Percentiles rank a stretch among this genome's conserved stretches.
Evolutionary conservation across 2,329 filamentous ascomycete species (phyloP).

Genomic region (Sclerotinia nivalis): DNA sequence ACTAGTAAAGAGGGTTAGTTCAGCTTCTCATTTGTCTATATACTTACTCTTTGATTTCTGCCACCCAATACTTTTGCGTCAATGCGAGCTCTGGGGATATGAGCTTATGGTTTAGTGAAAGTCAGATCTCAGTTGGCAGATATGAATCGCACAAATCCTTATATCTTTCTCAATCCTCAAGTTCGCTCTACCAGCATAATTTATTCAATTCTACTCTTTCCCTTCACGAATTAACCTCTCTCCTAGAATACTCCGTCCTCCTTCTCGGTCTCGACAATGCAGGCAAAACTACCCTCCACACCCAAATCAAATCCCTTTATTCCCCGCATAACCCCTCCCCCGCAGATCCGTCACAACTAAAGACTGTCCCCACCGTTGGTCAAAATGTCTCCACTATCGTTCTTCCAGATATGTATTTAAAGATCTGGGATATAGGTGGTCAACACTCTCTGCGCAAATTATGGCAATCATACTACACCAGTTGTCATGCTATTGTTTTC

Average conservation of each 20-base stretch:
- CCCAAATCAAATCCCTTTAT: slow-evolving; percentile 91
- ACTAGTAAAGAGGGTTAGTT: slow-evolving; percentile 88
- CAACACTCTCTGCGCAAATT: slow-evolving; percentile 85
- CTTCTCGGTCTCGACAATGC: slow-evolving; percentile 97
- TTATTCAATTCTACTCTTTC: background rate
- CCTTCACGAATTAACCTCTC: slow-evolving; percentile 15
- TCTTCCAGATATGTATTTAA: slow-evolving; percentile 92
- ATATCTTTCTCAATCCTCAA: background rate
- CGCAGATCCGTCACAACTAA: slow-evolving; percentile 61
- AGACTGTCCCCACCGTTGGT: slow-evolving; percentile 94
- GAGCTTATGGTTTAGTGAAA: background rate
- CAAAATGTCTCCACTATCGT: slow-evolving; percentile 94
- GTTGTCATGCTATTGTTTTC: slow-evolving; percentile 95
- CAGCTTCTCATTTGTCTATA: slow-evolving; percentile 31
- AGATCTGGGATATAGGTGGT: slow-evolving; percentile 97
- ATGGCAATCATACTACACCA: slow-evolving; percentile 94
- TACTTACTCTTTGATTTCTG: background rate
- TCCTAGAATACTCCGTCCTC: slow-evolving; percentile 89
- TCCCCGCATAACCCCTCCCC: slow-evolving; percentile 60
- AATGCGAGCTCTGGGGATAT: background rate
- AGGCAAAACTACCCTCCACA: slow-evolving; percentile 96
- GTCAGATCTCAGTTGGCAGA: background rate
- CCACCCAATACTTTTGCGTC: background rate
- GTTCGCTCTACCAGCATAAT: background rate
- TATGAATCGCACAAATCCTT: background rate